Base-by-base conservation (phyloP, 768 basidiomycete species). In the Auricularia cornea region DNA sequence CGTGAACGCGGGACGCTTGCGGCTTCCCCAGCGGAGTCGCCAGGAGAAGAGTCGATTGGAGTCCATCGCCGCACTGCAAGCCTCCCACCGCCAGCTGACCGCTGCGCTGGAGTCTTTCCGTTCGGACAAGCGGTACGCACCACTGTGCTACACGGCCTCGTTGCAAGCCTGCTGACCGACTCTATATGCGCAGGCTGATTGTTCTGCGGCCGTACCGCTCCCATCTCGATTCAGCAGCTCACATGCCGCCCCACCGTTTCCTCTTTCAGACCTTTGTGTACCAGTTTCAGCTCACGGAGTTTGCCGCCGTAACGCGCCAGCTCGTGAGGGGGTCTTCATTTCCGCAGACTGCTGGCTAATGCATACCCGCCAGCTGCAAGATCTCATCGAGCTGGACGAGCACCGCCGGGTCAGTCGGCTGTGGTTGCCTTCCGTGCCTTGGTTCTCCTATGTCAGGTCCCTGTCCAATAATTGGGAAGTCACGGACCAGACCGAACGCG, bases 251-350 rank as follows among this genome's bases (percentile, higher is more conserved):
- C 0, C 89, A 90, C 72, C 82, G 85, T 44, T 84, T 85, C 69
- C 75, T 92, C 8, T 92, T 92, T 67, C 77, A 89, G 62, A 88
- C 85, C 59, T 91, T 86, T 67, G 81, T 88, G 31, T 90, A 88
- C 70, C 87, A 92, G 65, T 81, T 77, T 61, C 81, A 82, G 63
- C 66, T 79, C 59, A 76, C 79, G 70, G 72, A 70, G 14, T 79
- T 81, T 65, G 69, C 74, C 2, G 62, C 65, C 10, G 65, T 69
- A 12, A 62, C 79, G 3, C 66, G 70, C n/a, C 72, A 72, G 6
- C 59, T 76, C 63, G 81, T 82, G 52, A 23, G 79, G 66, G 23
- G 11, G n/a, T 1, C 3, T 5, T 5, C 35, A n/a, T 18, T 5
- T 12, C 59, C 32, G 38, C 20, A 8, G 41, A 8, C 28, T 3